These are phyloP conservation scores for Lactarius trivialis DNA, from an alignment of 768 basidiomycete species.

Conservation along the genomic window DNA sequence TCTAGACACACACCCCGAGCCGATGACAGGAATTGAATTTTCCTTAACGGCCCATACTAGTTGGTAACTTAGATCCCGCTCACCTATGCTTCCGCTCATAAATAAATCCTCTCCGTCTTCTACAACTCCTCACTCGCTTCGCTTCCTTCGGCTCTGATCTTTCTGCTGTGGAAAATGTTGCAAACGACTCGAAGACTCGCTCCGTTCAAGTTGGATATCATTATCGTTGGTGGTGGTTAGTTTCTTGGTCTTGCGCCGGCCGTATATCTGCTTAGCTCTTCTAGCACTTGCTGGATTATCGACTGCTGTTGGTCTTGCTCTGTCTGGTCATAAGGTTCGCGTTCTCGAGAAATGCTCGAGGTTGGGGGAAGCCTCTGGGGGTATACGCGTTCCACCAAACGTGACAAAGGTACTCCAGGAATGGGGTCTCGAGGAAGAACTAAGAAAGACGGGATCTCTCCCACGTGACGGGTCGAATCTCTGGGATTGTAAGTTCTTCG, in stretches of 20 bases:
- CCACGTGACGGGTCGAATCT: constrained; percentile 7
- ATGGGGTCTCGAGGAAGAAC: constrained; percentile 22
- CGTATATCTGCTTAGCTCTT: not conserved
- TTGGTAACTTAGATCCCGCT: not conserved
- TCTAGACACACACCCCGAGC: not conserved
- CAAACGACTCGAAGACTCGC: not conserved
- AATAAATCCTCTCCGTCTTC: not conserved
- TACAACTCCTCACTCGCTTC: not conserved
- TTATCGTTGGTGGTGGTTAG: constrained; percentile 22
- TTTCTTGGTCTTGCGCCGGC: not conserved
- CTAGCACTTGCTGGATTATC: constrained; percentile 20
- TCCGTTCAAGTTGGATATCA: constrained; percentile 14
- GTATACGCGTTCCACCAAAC: constrained; percentile 19
- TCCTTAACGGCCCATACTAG: not conserved
- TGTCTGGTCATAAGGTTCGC: constrained; percentile 20
- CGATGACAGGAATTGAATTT: constrained; percentile 17
- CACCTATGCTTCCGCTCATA: not conserved
- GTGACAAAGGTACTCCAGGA: constrained; percentile 20
- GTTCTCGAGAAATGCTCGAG: constrained; percentile 10
- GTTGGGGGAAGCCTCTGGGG: not conserved
- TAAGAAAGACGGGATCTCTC: constrained; percentile 3
- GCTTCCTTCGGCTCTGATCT: not conserved
- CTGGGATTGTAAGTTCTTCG: constrained; percentile 15
- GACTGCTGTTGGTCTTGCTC: constrained; percentile 19
- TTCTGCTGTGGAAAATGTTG: not conserved